These are phyloP conservation scores for Microdochium nivale DNA, from an alignment of 2,329 filamentous ascomycete genomes.

Conservation along the genomic window DNA sequence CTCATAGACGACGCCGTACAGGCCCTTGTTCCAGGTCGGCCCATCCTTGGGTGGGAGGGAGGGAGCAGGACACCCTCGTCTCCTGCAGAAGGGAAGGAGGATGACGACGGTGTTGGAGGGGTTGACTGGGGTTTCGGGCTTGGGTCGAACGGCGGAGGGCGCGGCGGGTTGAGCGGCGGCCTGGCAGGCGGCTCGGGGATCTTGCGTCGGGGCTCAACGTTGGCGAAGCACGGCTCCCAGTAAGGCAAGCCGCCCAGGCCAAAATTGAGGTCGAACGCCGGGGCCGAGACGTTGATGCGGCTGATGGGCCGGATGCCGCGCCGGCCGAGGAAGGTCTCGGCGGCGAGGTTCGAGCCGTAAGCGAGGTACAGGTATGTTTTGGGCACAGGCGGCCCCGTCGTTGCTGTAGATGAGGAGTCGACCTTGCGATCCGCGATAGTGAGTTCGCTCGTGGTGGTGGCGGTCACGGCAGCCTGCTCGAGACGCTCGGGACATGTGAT, in stretches of 20 bases:
- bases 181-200: slow-evolving; percentile 28
- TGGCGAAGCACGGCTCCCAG: slow-evolving; percentile 85
- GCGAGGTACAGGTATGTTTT: slow-evolving; percentile 69
- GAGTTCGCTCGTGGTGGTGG: slow-evolving; percentile 8
- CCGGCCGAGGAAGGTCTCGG: slow-evolving; percentile 67
- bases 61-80: slow-evolving; percentile 4
- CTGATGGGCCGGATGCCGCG: slow-evolving; percentile 77
- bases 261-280: slow-evolving; percentile 70
- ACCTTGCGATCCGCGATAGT: slow-evolving; percentile 9
- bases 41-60: slow-evolving; percentile 28
- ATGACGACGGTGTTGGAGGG: too few relatives aligned
- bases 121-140: slow-evolving; percentile 7
- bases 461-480: slow-evolving; percentile 14
- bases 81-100: slow-evolving; percentile 10
- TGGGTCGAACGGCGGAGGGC: slow-evolving; percentile 17
- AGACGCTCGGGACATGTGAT: slow-evolving; percentile 28
- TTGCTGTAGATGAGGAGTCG: slow-evolving; percentile 14
- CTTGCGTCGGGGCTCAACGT: slow-evolving; percentile 58
- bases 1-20: slow-evolving; percentile 93
- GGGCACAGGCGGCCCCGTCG: slow-evolving; percentile 10
- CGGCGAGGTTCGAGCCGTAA: slow-evolving; percentile 84
- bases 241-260: slow-evolving; percentile 83
- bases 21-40: slow-evolving; percentile 63
- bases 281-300: slow-evolving; percentile 73
- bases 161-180: slow-evolving; percentile 15